Conservation (phyloP, 352 stramenopile genomes). For the Globisporangium takayamanum region DNA sequence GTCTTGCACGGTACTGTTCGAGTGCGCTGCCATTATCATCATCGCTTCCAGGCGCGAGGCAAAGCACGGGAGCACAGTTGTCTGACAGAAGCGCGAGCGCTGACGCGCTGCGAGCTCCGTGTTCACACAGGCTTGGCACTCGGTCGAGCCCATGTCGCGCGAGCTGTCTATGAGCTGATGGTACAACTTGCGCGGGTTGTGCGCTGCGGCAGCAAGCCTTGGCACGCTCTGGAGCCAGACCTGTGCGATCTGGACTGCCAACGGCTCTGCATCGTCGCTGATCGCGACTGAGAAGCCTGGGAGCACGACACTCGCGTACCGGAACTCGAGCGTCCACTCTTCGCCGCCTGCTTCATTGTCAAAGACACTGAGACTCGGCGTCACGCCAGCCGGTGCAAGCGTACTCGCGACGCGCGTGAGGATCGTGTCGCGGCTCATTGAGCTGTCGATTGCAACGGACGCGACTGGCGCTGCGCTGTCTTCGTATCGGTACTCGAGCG, state of each 20-base stretch:
- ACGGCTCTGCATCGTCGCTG: not conserved
- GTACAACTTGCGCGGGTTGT: constrained; percentile 4
- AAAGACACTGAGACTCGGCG: constrained; percentile 2
- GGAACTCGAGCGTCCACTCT: constrained; percentile 12
- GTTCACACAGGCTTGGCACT: not conserved
- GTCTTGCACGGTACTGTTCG: too few species aligned
- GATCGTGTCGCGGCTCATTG: not conserved
- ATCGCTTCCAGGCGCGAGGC: not conserved
- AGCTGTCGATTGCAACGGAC: not conserved
- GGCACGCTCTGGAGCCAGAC: constrained; percentile 5
- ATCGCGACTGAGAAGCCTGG: constrained; percentile 11
- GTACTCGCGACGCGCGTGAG: not conserved
- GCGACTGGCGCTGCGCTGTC: not conserved
- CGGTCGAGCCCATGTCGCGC: not conserved
- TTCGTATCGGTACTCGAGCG: constrained; percentile 8
- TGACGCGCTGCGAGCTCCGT: constrained; percentile 1
- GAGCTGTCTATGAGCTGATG: not conserved
- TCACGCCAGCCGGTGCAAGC: not conserved
- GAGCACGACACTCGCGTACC: constrained; percentile 14
- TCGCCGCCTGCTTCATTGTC: constrained; percentile 9
- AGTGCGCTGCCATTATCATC: not conserved
- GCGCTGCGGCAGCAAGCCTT: not conserved
- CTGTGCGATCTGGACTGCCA: constrained; percentile 9
- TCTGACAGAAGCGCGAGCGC: constrained; percentile 4
- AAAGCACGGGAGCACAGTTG: constrained; percentile 14